A percentile compares a stretch with the other conserved stretches of the same genome.
Evolutionary conservation across 176 grass and related monocot species (phyloP).

Genomic region (Poa annua): DNA sequence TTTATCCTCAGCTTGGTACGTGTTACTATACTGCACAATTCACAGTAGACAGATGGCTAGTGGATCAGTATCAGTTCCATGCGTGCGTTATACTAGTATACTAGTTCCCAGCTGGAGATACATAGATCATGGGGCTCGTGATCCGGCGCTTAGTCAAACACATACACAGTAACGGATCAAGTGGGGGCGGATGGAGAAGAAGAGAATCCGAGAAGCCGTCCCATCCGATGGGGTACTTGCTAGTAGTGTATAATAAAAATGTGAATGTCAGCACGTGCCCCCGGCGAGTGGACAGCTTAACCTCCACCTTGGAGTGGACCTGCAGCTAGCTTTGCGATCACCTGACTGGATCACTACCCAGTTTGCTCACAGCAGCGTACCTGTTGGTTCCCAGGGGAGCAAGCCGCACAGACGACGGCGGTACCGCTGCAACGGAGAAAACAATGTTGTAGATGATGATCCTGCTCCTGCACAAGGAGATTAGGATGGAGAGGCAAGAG

Average conservation of each 20-base stretch:
- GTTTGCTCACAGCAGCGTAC: too few relatives aligned
- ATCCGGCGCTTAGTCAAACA: slow-evolving; percentile 22
- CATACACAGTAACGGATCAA: not conserved
- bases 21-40: too few relatives aligned
- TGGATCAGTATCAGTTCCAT: too few relatives aligned
- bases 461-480: not conserved
- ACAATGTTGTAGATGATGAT: not conserved
- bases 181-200: not conserved
- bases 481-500: not conserved
- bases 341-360: too few relatives aligned
- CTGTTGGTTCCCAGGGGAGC: not conserved
- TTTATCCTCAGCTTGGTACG: too few relatives aligned
- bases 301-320: not conserved
- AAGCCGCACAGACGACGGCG: not conserved
- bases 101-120: too few relatives aligned
- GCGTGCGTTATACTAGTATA: too few relatives aligned
- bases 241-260: not conserved
- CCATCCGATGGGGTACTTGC: too few relatives aligned
- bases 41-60: too few relatives aligned
- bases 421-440: not conserved
- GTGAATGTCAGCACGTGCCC: not conserved
- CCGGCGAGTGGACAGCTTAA: too few relatives aligned
- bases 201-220: too few relatives aligned
- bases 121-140: not conserved
- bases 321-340: too few relatives aligned